Conservation (phyloP, 805 yeast genomes). For the Zygotorulaspora sp. region DNA sequence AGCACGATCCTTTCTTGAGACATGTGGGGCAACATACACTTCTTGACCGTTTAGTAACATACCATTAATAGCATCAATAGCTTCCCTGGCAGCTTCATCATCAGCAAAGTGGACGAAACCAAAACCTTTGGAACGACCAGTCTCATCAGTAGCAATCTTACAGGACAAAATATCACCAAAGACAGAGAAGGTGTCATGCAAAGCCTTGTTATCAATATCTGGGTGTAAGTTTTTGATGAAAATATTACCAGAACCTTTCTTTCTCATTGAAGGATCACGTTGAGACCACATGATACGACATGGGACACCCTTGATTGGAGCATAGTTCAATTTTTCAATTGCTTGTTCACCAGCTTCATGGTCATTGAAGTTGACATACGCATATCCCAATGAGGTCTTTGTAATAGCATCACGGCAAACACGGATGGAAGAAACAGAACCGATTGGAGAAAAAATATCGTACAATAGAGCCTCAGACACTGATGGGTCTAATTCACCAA, state of each 20-base stretch:
- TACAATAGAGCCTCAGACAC: conserved; percentile 93
- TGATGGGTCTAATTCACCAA: conserved; percentile 90
- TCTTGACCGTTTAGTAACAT: conserved; percentile 95
- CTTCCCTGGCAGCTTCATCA: conserved; percentile 87
- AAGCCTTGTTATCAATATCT: conserved; percentile 96
- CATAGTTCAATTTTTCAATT: conserved; percentile 90
- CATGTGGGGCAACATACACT: conserved; percentile 93
- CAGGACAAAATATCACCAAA: conserved; percentile 94
- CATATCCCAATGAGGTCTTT: conserved; percentile 95
- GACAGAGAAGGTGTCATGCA: conserved; percentile 95
- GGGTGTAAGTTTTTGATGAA: conserved; percentile 98
- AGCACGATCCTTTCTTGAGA: conserved; percentile 89
- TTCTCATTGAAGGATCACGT: conserved; percentile 94
- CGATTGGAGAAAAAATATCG: conserved; percentile 91
- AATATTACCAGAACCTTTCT: conserved; percentile 92
- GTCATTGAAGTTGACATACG: conserved; percentile 93
- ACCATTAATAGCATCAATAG: conserved; percentile 96
- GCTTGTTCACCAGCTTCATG: conserved; percentile 89
- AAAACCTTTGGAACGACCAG: conserved; percentile 89
- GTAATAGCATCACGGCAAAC: conserved; percentile 98
- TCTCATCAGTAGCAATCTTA: conserved; percentile 92
- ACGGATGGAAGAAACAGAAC: conserved; percentile 94
- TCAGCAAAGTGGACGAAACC: conserved; percentile 97
- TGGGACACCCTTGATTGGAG: conserved; percentile 88
- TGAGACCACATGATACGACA: conserved; percentile 99